phyloP scores from a whole-genome alignment of 331 rosid genomes.

The Arachis monticola region DNA sequence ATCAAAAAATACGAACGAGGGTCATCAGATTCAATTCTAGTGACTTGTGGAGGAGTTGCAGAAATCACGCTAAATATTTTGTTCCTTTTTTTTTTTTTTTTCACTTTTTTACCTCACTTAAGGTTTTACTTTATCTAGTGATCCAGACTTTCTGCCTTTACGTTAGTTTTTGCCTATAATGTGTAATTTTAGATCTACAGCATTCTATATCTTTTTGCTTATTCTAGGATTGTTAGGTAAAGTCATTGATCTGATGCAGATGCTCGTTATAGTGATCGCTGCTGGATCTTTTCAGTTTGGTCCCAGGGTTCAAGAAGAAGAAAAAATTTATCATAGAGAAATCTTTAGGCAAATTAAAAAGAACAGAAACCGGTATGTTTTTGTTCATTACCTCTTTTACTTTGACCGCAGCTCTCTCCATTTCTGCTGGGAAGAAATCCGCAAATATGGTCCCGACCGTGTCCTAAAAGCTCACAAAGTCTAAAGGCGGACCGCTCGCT shows the following conservation, averaged over 20 bases:
- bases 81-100: conserved; percentile 5
- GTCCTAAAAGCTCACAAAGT: too few species aligned
- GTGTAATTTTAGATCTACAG: conserved; percentile 8
- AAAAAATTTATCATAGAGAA: conserved; percentile 67
- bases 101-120: too few species aligned
- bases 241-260: conserved; percentile 54
- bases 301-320: conserved; percentile 63
- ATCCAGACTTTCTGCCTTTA: too few species aligned
- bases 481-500: too few species aligned
- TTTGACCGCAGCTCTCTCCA: too few species aligned
- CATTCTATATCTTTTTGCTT: conserved; percentile 34
- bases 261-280: conserved; percentile 45
- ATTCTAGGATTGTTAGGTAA: conserved; percentile 64
- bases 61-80: conserved; percentile 18
- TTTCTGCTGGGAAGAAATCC: too few species aligned
- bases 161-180: conserved; percentile 21
- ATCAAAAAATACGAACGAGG: conserved; percentile 76
- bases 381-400: too few species aligned
- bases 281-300: conserved; percentile 53
- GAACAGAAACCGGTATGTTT: conserved; percentile 77
- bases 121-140: too few species aligned
- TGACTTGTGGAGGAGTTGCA: not conserved
- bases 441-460: too few species aligned
- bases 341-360: too few species aligned
- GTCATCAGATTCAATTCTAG: conserved; percentile 36